Conservation (phyloP, 768 basidiomycete species). For the Panellus pusillus region DNA sequence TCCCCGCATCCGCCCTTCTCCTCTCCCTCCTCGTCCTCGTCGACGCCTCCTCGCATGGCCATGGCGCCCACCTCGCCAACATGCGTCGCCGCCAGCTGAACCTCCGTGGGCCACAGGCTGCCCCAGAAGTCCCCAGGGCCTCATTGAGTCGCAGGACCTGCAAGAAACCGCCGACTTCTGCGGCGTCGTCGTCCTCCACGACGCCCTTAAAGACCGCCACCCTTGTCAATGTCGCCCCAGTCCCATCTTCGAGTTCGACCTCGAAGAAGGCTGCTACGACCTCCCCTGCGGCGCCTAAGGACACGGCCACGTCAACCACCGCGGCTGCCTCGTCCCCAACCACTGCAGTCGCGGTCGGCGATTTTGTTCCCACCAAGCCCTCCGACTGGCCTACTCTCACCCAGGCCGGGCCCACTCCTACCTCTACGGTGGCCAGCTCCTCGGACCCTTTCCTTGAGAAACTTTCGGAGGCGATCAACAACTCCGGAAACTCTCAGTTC, state of each 20-base stretch:
- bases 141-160: conserved; percentile 14
- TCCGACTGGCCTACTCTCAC: conserved; percentile 28
- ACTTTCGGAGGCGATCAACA: conserved; percentile 30
- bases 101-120: conserved; percentile 16
- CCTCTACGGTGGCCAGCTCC: conserved; percentile 26
- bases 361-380: conserved; percentile 21
- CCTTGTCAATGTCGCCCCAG: background rate
- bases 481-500: conserved; percentile 25
- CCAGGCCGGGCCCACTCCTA: conserved; percentile 24
- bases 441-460: conserved; percentile 29
- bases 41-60: conserved; percentile 23
- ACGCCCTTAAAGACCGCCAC: conserved; percentile 6
- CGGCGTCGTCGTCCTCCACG: background rate
- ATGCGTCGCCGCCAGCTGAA: conserved; percentile 27
- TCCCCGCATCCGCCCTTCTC: conserved; percentile 25
- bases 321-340: conserved; percentile 7
- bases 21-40: conserved; percentile 24
- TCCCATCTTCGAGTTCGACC: background rate
- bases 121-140: background rate
- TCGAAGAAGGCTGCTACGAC: conserved; percentile 3
- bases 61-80: conserved; percentile 21
- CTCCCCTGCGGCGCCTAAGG: background rate
- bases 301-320: background rate
- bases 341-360: conserved; percentile 16
- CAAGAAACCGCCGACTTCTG: conserved; percentile 1